Conservation (phyloP, 139 green algal genomes). For the Dunaliella primolecta region DNA sequence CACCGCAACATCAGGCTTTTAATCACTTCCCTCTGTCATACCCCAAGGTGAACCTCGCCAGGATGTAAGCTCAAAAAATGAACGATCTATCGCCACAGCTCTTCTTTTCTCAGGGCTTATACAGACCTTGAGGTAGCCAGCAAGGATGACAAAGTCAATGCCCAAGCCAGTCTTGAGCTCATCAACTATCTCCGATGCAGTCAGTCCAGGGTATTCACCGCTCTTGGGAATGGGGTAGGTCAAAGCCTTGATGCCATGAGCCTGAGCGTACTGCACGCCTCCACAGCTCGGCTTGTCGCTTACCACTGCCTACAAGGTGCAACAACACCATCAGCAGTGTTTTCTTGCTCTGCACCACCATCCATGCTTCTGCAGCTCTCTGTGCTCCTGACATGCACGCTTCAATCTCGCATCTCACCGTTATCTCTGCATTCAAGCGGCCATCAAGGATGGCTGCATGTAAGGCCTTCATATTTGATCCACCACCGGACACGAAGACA, state of each 20-base stretch:
- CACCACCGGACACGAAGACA: slow-evolving; percentile 89
- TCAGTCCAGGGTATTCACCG: slow-evolving; percentile 48
- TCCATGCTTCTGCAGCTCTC: too few relatives aligned
- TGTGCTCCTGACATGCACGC: slow-evolving; percentile 7
- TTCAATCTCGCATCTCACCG: slow-evolving; percentile 36
- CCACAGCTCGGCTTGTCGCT: slow-evolving; percentile 78
- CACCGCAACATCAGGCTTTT: too few relatives aligned
- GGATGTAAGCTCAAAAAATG: too few relatives aligned
- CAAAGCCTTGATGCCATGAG: slow-evolving; percentile 70
- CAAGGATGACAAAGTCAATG: slow-evolving; percentile 83
- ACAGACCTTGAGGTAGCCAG: slow-evolving; percentile 88
- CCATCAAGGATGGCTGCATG: slow-evolving; percentile 66
- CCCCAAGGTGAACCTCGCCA: too few relatives aligned
- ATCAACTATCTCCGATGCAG: slow-evolving; percentile 51
- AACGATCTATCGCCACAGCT: too few relatives aligned
- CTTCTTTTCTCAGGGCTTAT: too few relatives aligned
- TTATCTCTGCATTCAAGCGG: slow-evolving; percentile 60
- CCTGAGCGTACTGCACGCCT: slow-evolving; percentile 69
- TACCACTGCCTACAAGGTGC: slow-evolving; percentile 68
- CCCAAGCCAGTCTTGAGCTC: slow-evolving; percentile 28
- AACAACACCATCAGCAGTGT: too few relatives aligned
- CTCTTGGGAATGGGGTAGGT: slow-evolving; percentile 72
- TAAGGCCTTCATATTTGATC: slow-evolving; percentile 87
- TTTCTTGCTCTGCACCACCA: too few relatives aligned
- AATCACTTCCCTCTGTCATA: too few relatives aligned